These are phyloP conservation scores for Erysimum cheiranthoides DNA, from an alignment of 345 rosid genomes.

Conservation along the genomic window DNA sequence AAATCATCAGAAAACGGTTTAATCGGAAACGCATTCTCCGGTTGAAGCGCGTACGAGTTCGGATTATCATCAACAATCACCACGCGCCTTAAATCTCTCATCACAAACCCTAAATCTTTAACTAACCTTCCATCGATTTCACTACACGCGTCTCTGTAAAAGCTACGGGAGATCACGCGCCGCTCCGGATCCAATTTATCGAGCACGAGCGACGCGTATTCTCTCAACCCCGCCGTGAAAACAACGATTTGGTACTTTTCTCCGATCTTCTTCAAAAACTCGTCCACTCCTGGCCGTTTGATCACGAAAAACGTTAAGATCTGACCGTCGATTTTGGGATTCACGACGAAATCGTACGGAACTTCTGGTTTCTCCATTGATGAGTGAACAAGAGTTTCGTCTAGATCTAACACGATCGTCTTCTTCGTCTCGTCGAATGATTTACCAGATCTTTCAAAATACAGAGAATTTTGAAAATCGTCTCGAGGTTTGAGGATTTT, in stretches of 20 bases:
- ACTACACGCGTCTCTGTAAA: conserved; percentile 74
- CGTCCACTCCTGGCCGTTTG: conserved; percentile 90
- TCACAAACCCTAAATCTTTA: conserved; percentile 74
- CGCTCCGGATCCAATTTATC: conserved; percentile 61
- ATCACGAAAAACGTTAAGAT: conserved; percentile 67
- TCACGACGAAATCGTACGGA: conserved; percentile 66
- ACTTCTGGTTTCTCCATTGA: conserved; percentile 68
- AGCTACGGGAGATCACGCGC: conserved; percentile 66
- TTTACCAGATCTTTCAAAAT: conserved; percentile 41
- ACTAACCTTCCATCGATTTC: conserved; percentile 72
- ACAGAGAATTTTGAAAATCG: background rate
- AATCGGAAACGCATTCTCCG: conserved; percentile 82
- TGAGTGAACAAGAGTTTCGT: conserved; percentile 90
- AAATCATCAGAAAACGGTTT: conserved; percentile 65
- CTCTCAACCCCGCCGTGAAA: conserved; percentile 87
- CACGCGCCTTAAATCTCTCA: conserved; percentile 63
- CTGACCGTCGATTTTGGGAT: conserved; percentile 71
- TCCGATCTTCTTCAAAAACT: conserved; percentile 59
- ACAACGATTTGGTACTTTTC: conserved; percentile 73
- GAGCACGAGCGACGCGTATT: conserved; percentile 78
- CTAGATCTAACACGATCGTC: conserved; percentile 89
- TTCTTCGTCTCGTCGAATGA: conserved; percentile 48
- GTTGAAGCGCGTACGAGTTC: conserved; percentile 69
- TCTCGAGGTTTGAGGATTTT: conserved; percentile 48
- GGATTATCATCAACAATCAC: conserved; percentile 94